A percentile compares a stretch with the other conserved stretches of the same genome.
Conservation (phyloP, 306 rosid genomes). For the Medicago lupulina region DNA sequence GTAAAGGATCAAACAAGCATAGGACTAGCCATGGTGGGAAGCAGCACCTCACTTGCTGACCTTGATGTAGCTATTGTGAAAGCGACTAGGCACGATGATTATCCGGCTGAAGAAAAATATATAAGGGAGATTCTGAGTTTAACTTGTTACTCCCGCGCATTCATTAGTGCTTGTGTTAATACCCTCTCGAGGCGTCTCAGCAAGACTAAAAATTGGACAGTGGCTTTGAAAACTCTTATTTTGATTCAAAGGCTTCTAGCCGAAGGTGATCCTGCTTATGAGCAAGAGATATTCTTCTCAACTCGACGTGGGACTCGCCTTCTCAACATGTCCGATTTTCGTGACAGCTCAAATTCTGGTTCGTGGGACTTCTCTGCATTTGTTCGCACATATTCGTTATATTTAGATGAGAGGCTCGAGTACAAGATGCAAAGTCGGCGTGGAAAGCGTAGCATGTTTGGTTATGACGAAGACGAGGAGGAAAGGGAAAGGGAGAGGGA, state of each 20-base stretch:
- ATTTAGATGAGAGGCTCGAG: slow-evolving; percentile 86
- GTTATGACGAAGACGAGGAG: slow-evolving; percentile 58
- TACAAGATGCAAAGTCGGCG: slow-evolving; percentile 86
- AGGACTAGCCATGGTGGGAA: slow-evolving; percentile 89
- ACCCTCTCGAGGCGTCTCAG: slow-evolving; percentile 77
- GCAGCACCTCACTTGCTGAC: slow-evolving; percentile 81
- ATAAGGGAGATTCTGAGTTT: slow-evolving; percentile 82
- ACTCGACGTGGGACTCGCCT: slow-evolving; percentile 89
- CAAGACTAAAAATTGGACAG: slow-evolving; percentile 86
- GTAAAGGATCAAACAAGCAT: slow-evolving; percentile 96
- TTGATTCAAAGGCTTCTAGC: slow-evolving; percentile 70
- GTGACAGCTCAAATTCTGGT: slow-evolving; percentile 54
- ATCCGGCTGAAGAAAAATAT: slow-evolving; percentile 80
- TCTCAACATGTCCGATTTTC: slow-evolving; percentile 89
- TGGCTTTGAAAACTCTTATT: slow-evolving; percentile 74
- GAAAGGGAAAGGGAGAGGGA: slow-evolving; percentile 36
- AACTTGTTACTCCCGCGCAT: slow-evolving; percentile 81
- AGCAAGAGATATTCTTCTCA: slow-evolving; percentile 89
- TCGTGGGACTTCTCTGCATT: slow-evolving; percentile 87
- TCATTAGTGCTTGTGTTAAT: slow-evolving; percentile 71
- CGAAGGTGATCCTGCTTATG: slow-evolving; percentile 97
- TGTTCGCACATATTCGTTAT: slow-evolving; percentile 79
- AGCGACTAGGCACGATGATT: slow-evolving; percentile 86
- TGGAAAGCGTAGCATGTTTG: slow-evolving; percentile 62
- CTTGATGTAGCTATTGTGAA: slow-evolving; percentile 93